These are phyloP conservation scores for Collariella sp. DNA, from an alignment of 495 filamentous ascomycete species.

Conservation along the genomic window DNA sequence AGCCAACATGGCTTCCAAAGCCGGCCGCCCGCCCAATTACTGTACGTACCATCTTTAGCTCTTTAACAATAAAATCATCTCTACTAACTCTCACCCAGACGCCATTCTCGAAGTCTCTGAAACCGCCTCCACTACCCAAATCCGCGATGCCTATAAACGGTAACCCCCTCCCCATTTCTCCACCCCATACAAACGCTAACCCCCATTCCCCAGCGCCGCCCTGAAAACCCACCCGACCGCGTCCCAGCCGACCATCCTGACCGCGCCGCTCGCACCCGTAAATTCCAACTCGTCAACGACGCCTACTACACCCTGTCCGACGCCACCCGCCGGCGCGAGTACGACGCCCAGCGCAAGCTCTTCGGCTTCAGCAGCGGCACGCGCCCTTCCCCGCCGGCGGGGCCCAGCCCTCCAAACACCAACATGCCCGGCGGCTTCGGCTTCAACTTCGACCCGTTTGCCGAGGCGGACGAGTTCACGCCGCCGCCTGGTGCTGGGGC, in stretches of 20 bases:
- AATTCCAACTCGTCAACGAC: conserved; percentile 95
- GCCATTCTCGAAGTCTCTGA: conserved; percentile 63
- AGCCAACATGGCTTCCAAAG: conserved; percentile 30
- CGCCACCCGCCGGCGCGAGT: conserved; percentile 67
- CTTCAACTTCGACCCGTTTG: conserved; percentile 42
- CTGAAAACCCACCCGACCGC: conserved; percentile 93
- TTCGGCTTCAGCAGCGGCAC: conserved; percentile 24
- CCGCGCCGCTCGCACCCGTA: conserved; percentile 68
- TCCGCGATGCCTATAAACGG: conserved; percentile 94
- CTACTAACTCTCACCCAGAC: conserved; percentile 39
- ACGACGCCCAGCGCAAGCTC: conserved; percentile 61
- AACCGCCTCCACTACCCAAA: conserved; percentile 69
- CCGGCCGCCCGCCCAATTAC: conserved; percentile 41
- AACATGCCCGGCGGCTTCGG: conserved; percentile 24
- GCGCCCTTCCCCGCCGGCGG: conserved; percentile 15
- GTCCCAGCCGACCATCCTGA: conserved; percentile 80
- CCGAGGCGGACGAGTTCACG: conserved; percentile 46
- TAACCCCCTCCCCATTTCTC: conserved; percentile 20
- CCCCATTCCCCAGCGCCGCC: conserved; percentile 55
- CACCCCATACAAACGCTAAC: background rate
- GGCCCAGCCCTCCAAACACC: conserved; percentile 11
- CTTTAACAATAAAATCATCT: background rate
- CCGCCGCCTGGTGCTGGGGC: conserved; percentile 33
- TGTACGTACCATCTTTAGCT: conserved; percentile 32
- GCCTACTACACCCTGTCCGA: conserved; percentile 96